Conservation (phyloP, 2,329 filamentous ascomycete species). For the Acephala macrosclerotiorum region DNA sequence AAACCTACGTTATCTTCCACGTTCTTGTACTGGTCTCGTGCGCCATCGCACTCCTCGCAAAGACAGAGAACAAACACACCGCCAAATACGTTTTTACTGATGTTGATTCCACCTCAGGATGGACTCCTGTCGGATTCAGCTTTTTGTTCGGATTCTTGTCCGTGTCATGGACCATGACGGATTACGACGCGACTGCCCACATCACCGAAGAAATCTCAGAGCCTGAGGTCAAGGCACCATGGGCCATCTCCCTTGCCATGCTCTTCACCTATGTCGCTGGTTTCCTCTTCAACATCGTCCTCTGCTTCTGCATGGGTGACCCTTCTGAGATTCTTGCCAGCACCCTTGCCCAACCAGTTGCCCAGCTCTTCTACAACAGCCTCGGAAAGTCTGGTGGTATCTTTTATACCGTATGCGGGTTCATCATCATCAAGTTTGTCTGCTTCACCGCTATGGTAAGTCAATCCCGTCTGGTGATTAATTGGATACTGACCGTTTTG, state of each 20-base stretch:
- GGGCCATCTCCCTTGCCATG: conserved; percentile 63
- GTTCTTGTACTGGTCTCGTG: conserved; percentile 58
- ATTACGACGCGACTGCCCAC: conserved; percentile 55
- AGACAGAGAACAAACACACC: conserved; percentile 58
- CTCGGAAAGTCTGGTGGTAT: conserved; percentile 60
- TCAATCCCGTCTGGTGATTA: conserved; percentile 52
- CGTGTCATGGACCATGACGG: conserved; percentile 67
- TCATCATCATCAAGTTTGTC: conserved; percentile 65
- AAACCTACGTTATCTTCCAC: conserved; percentile 64
- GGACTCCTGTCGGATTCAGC: conserved; percentile 60
- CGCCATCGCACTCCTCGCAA: conserved; percentile 57
- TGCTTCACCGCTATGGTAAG: conserved; percentile 60
- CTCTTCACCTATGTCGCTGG: conserved; percentile 62
- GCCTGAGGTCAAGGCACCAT: conserved; percentile 59
- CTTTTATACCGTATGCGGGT: conserved; percentile 62
- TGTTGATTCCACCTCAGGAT: conserved; percentile 58
- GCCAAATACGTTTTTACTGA: conserved; percentile 63
- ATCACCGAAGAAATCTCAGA: conserved; percentile 61
- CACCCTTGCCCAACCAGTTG: conserved; percentile 59
- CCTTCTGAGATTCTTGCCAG: conserved; percentile 54
- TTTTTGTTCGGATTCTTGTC: conserved; percentile 68
- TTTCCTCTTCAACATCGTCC: conserved; percentile 64
- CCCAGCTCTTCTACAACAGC: conserved; percentile 64
- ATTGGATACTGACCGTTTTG: conserved; percentile 16
- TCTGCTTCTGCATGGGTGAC: conserved; percentile 64